phyloP scores from a whole-genome alignment of 2,329 filamentous ascomycete genomes.

The Venturia effusa region DNA sequence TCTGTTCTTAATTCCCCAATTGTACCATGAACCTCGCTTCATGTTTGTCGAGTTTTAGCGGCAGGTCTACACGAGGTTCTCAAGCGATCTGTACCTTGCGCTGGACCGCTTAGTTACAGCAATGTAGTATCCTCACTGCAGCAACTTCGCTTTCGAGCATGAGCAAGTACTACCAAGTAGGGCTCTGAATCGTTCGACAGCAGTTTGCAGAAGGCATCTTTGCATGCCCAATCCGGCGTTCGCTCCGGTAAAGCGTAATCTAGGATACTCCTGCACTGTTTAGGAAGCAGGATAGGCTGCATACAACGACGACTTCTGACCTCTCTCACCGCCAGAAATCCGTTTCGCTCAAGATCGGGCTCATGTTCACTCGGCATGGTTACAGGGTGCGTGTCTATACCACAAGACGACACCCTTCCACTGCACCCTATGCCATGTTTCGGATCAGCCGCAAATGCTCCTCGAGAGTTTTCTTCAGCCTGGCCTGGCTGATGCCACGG shows the following conservation, averaged over 20 bases:
- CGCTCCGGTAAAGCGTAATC: background rate
- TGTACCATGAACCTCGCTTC: background rate
- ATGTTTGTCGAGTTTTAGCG: background rate
- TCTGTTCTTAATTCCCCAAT: background rate
- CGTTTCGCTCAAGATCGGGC: background rate
- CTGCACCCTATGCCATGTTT: background rate
- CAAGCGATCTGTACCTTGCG: background rate
- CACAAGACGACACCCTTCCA: background rate
- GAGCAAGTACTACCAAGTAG: background rate
- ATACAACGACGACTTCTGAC: background rate
- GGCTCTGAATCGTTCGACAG: background rate
- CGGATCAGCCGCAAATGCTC: background rate
- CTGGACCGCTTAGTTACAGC: background rate
- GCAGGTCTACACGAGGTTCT: background rate
- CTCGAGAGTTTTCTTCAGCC: background rate
- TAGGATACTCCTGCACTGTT: background rate
- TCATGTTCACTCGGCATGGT: background rate
- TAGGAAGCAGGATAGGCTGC: background rate
- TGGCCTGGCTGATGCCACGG: background rate
- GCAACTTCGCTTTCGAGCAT: background rate
- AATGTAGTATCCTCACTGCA: background rate
- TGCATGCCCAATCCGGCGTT: background rate
- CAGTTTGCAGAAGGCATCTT: background rate
- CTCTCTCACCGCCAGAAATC: background rate
- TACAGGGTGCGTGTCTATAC: background rate